Evolutionary conservation across 495 filamentous ascomycete genomes (phyloP).

Genomic region (Pseudotulostoma volvatum): DNA sequence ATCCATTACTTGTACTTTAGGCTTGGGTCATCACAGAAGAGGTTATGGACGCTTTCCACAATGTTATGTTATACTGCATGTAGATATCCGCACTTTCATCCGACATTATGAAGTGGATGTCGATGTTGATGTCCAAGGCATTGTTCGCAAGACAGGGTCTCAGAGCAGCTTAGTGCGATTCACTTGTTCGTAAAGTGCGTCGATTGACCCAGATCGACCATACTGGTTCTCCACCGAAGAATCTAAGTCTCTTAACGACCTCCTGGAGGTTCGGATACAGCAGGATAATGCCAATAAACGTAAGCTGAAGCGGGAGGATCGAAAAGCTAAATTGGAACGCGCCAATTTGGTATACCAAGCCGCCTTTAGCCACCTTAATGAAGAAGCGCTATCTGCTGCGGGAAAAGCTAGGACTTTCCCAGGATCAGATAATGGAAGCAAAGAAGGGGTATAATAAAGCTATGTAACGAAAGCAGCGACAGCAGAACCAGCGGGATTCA

Average conservation of each 20-base stretch:
- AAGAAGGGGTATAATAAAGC: slow-evolving; percentile 11
- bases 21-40: too few species aligned
- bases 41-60: slow-evolving; percentile 18
- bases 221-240: slow-evolving; percentile 12
- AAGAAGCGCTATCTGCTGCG: neutral
- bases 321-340: slow-evolving; percentile 1
- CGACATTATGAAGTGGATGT: slow-evolving; percentile 17
- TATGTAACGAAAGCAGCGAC: slow-evolving; percentile 13
- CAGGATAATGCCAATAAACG: slow-evolving; percentile 7
- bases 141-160: slow-evolving; percentile 14
- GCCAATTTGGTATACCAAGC: neutral
- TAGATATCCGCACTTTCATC: slow-evolving; percentile 15
- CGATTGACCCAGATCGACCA: slow-evolving; percentile 13
- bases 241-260: slow-evolving; percentile 9
- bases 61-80: slow-evolving; percentile 18
- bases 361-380: slow-evolving; percentile 1
- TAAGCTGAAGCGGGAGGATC: slow-evolving; percentile 1
- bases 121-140: slow-evolving; percentile 17
- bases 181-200: slow-evolving; percentile 13
- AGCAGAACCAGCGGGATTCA: slow-evolving; percentile 10
- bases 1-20: too few species aligned
- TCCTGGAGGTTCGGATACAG: slow-evolving; percentile 5
- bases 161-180: slow-evolving; percentile 14
- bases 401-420: neutral
- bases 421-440: slow-evolving; percentile 7